These are phyloP conservation scores for Zymoseptoria crescenta DNA, from an alignment of 2,329 filamentous ascomycete species.

Conservation along the genomic window DNA sequence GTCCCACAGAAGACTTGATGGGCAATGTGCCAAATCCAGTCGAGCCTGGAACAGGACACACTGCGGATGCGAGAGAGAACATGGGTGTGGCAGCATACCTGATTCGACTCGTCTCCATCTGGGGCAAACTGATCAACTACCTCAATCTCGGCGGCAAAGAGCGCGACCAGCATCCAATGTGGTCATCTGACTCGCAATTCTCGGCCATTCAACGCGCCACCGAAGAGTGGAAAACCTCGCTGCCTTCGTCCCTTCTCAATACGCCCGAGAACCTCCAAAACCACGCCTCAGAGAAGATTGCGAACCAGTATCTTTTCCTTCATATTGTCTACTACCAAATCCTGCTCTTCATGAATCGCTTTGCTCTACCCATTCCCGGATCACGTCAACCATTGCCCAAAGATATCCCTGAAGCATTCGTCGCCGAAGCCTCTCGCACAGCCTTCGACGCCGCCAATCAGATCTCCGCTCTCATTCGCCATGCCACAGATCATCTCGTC, in stretches of 20 bases:
- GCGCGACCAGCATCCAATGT: slow-evolving; percentile 67
- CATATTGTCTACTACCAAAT: slow-evolving; percentile 88
- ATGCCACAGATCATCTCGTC: slow-evolving; percentile 70
- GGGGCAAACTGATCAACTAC: slow-evolving; percentile 84
- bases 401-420: slow-evolving; percentile 69
- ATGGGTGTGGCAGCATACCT: slow-evolving; percentile 94
- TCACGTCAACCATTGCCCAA: slow-evolving; percentile 48
- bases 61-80: slow-evolving; percentile 64
- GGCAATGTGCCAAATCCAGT: slow-evolving; percentile 60
- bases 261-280: slow-evolving; percentile 73
- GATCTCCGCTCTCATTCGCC: slow-evolving; percentile 76
- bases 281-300: slow-evolving; percentile 75
- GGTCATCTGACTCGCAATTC: slow-evolving; percentile 74
- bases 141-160: slow-evolving; percentile 84
- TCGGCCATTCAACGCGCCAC: slow-evolving; percentile 61
- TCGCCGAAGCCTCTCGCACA: slow-evolving; percentile 64
- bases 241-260: slow-evolving; percentile 68
- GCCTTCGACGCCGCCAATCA: slow-evolving; percentile 78
- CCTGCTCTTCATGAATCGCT: slow-evolving; percentile 80
- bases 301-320: slow-evolving; percentile 85
- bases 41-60: slow-evolving; percentile 54
- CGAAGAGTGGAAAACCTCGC: slow-evolving; percentile 58
- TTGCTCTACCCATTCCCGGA: slow-evolving; percentile 64
- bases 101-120: slow-evolving; percentile 74
- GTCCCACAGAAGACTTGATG: slow-evolving; percentile 73